Base-by-base conservation (phyloP, 1,284 basidiomycete species). In the Gymnopus androsaceus region DNA sequence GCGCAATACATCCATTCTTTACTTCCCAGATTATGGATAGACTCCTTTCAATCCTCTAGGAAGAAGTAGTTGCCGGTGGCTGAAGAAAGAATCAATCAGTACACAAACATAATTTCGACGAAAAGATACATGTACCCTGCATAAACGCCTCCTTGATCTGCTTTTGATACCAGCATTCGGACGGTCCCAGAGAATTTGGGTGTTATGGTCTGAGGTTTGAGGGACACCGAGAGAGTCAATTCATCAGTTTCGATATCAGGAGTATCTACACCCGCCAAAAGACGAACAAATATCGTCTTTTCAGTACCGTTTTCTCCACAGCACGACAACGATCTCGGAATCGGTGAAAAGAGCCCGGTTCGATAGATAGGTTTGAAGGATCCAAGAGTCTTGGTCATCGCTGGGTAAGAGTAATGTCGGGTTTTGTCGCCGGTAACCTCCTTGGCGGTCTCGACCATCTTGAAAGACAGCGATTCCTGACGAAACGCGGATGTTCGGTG, bases 241-340 rank as follows among this genome's bases (percentile, higher is more conserved):
- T 89, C 90, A 72, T 92, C 88, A 28, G 85, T 82, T 71, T 88
- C 87, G 59, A 83, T 73, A 75, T 98, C 95, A 7, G 95, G 94
- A 23, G 81, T 84, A 61, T 94, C 87, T n/a, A n/a, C n/a, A 48
- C 95, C 95, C 7, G 94, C 94, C 54, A 98, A 81, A 53, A 98
- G 77, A 61, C 94, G 90, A 58, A 98, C 92, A 69, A 98, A 92
- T 0, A 95, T 98, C 47, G 95, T 97, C 81, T 98, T 98, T 45
- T 95, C 95, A 9, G 94, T 98, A 54, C 95, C 95, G 72, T 98
- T 98, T 81, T 98, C 95, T 59, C 95, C 95, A n/a, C 34, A 98
- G 78, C 87, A 98, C 92, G 69, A 98, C 95, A 63, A 98, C 93
- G 70, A 98, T 98, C 71, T 98, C 95, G 1, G 94, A 96, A 70